Base-by-base conservation (phyloP, 805 yeast genomes). In the Zygotorulaspora chibaensis region DNA sequence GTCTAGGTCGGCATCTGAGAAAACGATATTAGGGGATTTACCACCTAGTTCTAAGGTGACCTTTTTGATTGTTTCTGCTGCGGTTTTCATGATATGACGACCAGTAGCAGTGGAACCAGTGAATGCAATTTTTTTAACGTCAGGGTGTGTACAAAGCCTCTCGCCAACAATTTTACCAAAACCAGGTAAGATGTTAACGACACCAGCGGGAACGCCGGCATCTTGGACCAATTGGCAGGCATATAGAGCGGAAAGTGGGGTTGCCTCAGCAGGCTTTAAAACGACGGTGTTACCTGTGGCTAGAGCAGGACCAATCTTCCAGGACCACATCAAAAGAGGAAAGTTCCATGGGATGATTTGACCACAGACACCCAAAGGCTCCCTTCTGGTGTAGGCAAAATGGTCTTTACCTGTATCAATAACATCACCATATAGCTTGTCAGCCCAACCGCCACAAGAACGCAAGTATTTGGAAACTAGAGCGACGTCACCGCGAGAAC, bases 281-380 rank as follows among this genome's bases (percentile, higher is more conserved):
- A 87, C 84, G 53, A 84, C 81, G 38, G 93, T 80, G 74, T 87
- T 85, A 69, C 95, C 95, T 40, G 95, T 82, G 51, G 89, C 84
- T 57, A 87, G 72, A 47, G 91, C 89, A 33, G 96, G 95, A 51
- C 88, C 90, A 54, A 87, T 72, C 61, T 87, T 87, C 88, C 95
- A 87, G 38, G 91, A 76, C 73, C 86, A 80, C 83, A 87, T 84
- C 71, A 87, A 75, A 62, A 87, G 73, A 54, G 96, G 96, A 79
- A 87, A 87, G 72, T 87, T 87, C 95, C 96, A 87, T 57, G 96
- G 95, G 61, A 86, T 87, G 58, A 87, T 84, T 65, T 85, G 88
- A 51, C 93, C 89, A 69, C 90, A 83, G 44, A 87, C 95, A 66
- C 95, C 96, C 56, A 84, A 72, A 51, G 96, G 95, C 70, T 87